Evolutionary conservation across 768 basidiomycete species (phyloP), one percentile per base, ranked within the genome.

Genomic region (Sporobolomyces phaffii): DNA sequence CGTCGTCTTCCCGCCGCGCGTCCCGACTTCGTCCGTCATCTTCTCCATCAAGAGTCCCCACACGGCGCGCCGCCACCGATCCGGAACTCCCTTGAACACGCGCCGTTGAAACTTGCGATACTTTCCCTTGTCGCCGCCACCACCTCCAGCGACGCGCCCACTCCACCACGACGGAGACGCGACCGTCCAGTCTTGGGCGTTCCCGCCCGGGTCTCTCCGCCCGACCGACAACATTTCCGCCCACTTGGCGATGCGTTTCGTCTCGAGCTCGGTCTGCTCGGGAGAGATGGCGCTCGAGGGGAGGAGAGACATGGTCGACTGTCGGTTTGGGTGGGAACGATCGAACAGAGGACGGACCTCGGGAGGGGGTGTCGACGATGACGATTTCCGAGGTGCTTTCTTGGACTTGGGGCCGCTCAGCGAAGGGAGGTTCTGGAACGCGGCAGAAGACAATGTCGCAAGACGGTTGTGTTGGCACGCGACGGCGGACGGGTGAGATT

Each of bases 1-100:
- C n/a, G n/a, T n/a, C n/a, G n/a, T n/a, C n/a, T n/a, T 51, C 5
- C 47, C 15, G 1, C 47, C 22, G 11, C 33, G 20, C 28, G 20
- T 4, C 14, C 36, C 38, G 13, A 57, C 59, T 36, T 73, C 68
- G 11, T 40, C 9, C 33, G 57, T 61, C 53, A 67, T 56, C 41
- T 28, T 50, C 52, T 69, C 66, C 60, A 68, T 61, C 66, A 64
- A 11, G 2, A 71, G 2, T 6, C 72, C 89, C 96, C 96, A 99
- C 1, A 86, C 90, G 6, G 91, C 94, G 56, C 84, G 81, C 45
- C 96, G 82, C 96, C 96, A 99, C 53, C 92, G 84, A 78, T 98
- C 94, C 3, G 96, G 96, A 34, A 98, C 86, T 62, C 96, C 96
- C 76, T 99, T 99, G 81, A 90, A 97, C 58, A 87, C 84, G 34